Base-by-base conservation (phyloP, 1,139 yeast genomes). In the Arxiozyma telluris region DNA sequence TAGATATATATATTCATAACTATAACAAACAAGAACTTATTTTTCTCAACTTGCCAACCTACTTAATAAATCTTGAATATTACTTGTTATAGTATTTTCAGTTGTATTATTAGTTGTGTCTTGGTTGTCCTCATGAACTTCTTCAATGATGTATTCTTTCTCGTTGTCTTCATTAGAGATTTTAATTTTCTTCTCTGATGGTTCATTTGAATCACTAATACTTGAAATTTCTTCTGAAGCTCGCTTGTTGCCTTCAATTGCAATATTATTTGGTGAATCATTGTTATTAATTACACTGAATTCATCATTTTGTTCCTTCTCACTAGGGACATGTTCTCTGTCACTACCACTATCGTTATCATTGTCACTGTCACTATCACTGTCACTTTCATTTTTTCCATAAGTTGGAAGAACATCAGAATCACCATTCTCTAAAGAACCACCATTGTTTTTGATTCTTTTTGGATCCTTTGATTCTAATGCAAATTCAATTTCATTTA, bases 41-140 rank as follows among this genome's bases (percentile, higher is more conserved):
- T 25, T 44, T 22, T 53, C 55, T 58, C 53, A 67, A 53, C 59
- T 65, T 15, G 71, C 70, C 42, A 67, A 56, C 54, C 64, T 67
- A 57, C 71, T 67, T 53, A 67, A 56, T 45, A 67, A 53, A 53
- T 67, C 71, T 50, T 67, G 71, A 44, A 67, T 67, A 54, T 62
- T 67, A 4, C 70, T 66, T 2, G 69, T 64, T 11, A 66, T 65
- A 11, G 59, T 54, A 18, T 42, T 50, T 17, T 39, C 34, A 18
- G 41, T 43, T 44, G 41, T 9, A 15, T 5, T 38, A 21, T 54
- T 53, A 3, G 42, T 45, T 47, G 52, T 55, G 18, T 55, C 45
- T 27, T 50, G 45, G 11, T 20, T 8, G 12, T 47, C 50, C 11
- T 46, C 49, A 7, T 21, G 25, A 34, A 41, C 49, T 8, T 46